Percentiles rank a stretch among this genome's conserved stretches.
phyloP scores from a whole-genome alignment of 1,284 basidiomycete species.

The Psilocybe mexicana region DNA sequence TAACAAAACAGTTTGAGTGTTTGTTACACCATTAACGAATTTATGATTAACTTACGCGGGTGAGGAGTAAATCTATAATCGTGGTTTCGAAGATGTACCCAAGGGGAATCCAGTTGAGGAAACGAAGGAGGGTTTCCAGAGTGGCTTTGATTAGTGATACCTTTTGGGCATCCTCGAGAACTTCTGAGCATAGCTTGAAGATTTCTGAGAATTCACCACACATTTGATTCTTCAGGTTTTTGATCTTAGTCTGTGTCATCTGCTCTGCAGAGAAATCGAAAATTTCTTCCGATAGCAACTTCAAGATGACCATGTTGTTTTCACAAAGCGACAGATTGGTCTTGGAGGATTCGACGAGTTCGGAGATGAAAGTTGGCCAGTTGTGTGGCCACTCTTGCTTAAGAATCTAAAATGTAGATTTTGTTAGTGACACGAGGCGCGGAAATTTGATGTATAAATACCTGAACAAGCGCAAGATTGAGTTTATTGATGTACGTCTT shows the following conservation, averaged over 20 bases:
- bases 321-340: constrained; percentile 97
- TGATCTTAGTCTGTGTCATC: constrained; percentile 98
- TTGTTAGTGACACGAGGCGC: constrained; percentile 15
- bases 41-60: constrained; percentile 61
- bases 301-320: constrained; percentile 99
- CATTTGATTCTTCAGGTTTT: constrained; percentile 97
- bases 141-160: constrained; percentile 94
- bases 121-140: constrained; percentile 92
- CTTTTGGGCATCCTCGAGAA: constrained; percentile 97
- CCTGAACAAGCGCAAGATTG: constrained; percentile 94
- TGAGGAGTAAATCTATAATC: constrained; percentile 93
- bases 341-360: constrained; percentile 96
- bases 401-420: constrained; percentile 67
- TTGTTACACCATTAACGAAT: neutral
- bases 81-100: constrained; percentile 99
- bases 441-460: constrained; percentile 34
- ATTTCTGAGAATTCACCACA: constrained; percentile 96
- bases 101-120: constrained; percentile 99
- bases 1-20: constrained; percentile 30
- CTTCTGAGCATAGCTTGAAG: constrained; percentile 94
- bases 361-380: constrained; percentile 98
- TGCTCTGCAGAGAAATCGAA: constrained; percentile 99
- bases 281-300: constrained; percentile 97
- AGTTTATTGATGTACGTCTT: constrained; percentile 98
- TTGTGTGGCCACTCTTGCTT: constrained; percentile 99